Base-by-base conservation (phyloP, 495 filamentous ascomycete genomes). In the Aspergillus mulundensis region DNA sequence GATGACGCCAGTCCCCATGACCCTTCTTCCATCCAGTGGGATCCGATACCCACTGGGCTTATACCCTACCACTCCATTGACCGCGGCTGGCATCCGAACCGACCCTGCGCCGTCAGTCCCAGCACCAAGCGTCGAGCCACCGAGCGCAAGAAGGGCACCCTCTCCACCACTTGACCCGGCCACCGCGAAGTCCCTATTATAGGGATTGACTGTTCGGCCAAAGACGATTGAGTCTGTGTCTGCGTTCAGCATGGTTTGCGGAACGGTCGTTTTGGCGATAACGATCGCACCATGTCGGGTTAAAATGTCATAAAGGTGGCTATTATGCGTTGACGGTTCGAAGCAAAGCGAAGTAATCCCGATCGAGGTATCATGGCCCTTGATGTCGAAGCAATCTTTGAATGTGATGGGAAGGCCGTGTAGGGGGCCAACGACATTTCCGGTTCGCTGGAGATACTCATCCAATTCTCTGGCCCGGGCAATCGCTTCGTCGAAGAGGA, bases 371-470 rank as follows among this genome's bases (percentile, higher is more conserved):
- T 62, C 56, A 23, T 80, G 60, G 0, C 76, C 83, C 57, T 80
- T 67, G 42, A 88, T 70, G 24, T 70, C 69, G 40, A 86, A 72
- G 15, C 7, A 34, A 11, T 53, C 50, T 40, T 53, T 14, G 3
- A 53, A 20, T 3, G 0, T 82, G 32, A 87, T 79, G 0, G 84
- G 84, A 3, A 87, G 56, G 21, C 84, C 84, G 53, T 87, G 84
- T 0, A 87, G 67, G 0, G 83, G 83, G 0, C 84, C 84, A 14
- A 83, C 62, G 7, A 74, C 67, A 34, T 73, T 76, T 8, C 61
- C 59, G 3, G 62, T 52, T 3, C 60, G 54, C 28, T 36, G 28
- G 5, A 76, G 53, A 49, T 75, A 63, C 0, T 63, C 44, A 40
- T 85, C 83, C 15, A 84, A 70, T 12, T 69, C 60, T 15, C 62